These are phyloP conservation scores for Paramecium biaurelia DNA, from an alignment of 73 alveolate species.

Conservation along the genomic window DNA sequence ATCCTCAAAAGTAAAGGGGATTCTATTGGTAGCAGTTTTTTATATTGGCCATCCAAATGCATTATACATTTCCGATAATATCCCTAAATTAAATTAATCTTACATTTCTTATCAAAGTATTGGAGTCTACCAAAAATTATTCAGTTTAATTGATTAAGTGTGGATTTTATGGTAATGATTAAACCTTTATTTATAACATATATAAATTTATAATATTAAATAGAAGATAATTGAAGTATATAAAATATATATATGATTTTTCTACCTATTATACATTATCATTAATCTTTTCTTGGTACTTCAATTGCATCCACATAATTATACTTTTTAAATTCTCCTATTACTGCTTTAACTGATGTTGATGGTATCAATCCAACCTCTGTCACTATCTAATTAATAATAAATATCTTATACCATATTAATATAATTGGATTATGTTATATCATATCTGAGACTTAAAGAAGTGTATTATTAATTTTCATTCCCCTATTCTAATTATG, in stretches of 20 bases:
- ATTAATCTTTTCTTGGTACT: conserved; percentile 40
- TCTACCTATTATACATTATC: neutral
- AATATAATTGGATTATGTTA: conserved; percentile 49
- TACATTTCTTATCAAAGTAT: neutral
- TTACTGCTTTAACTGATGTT: conserved; percentile 57
- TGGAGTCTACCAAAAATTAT: neutral
- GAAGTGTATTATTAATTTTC: neutral
- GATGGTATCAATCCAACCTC: conserved; percentile 63
- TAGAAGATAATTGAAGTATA: neutral
- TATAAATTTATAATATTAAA: neutral
- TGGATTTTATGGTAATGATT: neutral
- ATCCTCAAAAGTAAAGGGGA: neutral
- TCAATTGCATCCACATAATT: conserved; percentile 60
- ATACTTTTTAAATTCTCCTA: conserved; percentile 52
- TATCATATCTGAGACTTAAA: conserved; percentile 56
- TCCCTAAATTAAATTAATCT: neutral
- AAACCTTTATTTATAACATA: neutral
- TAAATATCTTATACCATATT: conserved; percentile 10
- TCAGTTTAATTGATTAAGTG: neutral
- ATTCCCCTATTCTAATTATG: neutral
- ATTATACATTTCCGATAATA: neutral
- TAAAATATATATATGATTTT: neutral
- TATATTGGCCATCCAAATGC: neutral
- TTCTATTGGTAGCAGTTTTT: neutral
- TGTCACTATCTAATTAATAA: conserved; percentile 36